Evolutionary conservation across 805 yeast species (phyloP), one percentile per base, ranked within the genome.

Genomic region (Candida arabinofermentans): DNA sequence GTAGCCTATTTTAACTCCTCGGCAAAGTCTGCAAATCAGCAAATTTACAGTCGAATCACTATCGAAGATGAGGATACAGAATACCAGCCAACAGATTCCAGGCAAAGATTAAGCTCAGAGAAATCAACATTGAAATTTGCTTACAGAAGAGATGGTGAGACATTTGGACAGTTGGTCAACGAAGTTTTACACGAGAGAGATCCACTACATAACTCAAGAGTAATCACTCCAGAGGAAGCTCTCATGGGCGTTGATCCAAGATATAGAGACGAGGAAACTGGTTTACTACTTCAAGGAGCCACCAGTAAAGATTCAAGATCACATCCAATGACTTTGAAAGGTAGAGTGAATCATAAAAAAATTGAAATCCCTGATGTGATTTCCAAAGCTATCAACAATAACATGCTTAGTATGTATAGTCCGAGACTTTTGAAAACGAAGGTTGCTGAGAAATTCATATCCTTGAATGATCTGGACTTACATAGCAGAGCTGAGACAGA

Each of bases 381-480:
- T 3, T 64, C 87, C 1, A 67, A 72, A 27, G 72, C 75, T 0
- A 83, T 89, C 32, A 73, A 78, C 46, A 74, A 83, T 49, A 75
- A 85, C 53, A 82, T 89, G 42, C 54, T 83, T 41, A 66, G 74
- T 7, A 61, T 70, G n/a, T 71, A 79, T 36, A 64, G 72, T 4
- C 96, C 96, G 0, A 82, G 74, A 49, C 69, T 72, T 33, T 59
- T 89, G 36, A 70, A 90, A 42, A 74, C 74, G 41, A 70, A 79
- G 9, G 88, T 81, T 21, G 61, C 64, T 5, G 55, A 62, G 21
- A 49, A 57, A 39, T 65, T 59, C 34, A 53, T 58, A 7, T 38
- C 69, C 4, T 51, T 87, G 39, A 69, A 69, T 19, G 72, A 74
- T 13, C 72, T 71, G 1, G 78, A 74, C 43, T 61, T 85, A 1